These are phyloP conservation scores for Myrica gale DNA, from an alignment of 306 rosid genomes.

Conservation along the genomic window DNA sequence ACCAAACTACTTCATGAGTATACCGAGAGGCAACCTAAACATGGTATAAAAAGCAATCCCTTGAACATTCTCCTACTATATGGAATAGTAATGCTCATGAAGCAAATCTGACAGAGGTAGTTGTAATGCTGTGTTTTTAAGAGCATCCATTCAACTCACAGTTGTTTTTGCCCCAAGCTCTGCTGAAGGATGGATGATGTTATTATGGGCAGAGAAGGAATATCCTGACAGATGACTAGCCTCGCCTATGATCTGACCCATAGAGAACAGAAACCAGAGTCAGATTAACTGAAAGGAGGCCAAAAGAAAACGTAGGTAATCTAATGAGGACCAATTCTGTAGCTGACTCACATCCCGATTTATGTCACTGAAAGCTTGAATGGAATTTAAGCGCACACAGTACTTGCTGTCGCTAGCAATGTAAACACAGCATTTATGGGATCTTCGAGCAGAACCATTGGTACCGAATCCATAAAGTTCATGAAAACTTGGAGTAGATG, in stretches of 20 bases:
- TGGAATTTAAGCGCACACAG: constrained; percentile 81
- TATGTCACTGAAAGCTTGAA: constrained; percentile 84
- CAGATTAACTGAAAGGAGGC: constrained; percentile 14
- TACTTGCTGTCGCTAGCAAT: constrained; percentile 73
- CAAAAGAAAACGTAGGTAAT: constrained; percentile 16
- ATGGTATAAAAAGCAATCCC: constrained; percentile 16
- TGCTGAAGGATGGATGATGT: constrained; percentile 76
- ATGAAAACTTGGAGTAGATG: constrained; percentile 76
- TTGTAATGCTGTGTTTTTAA: background rate
- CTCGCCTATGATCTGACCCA: constrained; percentile 77
- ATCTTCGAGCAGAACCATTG: constrained; percentile 48
- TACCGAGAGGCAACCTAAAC: constrained; percentile 23
- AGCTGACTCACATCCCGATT: constrained; percentile 83
- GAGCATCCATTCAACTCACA: constrained; percentile 49
- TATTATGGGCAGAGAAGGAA: constrained; percentile 85
- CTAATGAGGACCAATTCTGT: constrained; percentile 3
- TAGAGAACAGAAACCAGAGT: constrained; percentile 21
- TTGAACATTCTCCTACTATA: constrained; percentile 24
- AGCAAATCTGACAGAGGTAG: background rate
- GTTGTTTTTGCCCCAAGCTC: constrained; percentile 91
- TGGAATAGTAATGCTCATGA: background rate
- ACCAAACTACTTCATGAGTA: constrained; percentile 24
- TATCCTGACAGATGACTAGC: constrained; percentile 86
- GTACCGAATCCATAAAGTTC: constrained; percentile 45
- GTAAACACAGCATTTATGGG: constrained; percentile 95